Conservation (phyloP, 495 filamentous ascomycete genomes). For the Beverwykella pulmonaria region DNA sequence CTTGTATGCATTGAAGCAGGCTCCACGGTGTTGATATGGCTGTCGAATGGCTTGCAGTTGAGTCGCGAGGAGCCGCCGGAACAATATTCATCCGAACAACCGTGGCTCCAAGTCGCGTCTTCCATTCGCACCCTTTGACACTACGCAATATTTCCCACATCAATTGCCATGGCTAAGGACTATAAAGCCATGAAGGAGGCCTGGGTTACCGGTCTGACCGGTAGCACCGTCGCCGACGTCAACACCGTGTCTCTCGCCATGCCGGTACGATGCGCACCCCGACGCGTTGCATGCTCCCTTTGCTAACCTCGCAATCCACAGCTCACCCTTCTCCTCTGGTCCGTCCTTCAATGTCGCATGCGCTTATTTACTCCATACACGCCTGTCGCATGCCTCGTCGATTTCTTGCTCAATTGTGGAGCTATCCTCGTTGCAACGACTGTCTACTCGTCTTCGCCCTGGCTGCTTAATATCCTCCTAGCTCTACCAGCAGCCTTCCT, state of each 20-base stretch:
- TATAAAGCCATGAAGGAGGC: slow-evolving; percentile 93
- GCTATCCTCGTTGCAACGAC: slow-evolving; percentile 83
- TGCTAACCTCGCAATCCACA: slow-evolving; percentile 44
- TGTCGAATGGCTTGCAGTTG: too few relatives aligned
- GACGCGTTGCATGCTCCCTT: slow-evolving; percentile 7
- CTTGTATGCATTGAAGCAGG: not conserved
- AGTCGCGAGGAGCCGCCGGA: too few relatives aligned
- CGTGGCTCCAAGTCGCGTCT: not conserved
- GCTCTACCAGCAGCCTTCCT: slow-evolving; percentile 68
- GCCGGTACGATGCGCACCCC: slow-evolving; percentile 59
- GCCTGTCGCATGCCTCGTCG: slow-evolving; percentile 65
- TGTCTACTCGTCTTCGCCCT: slow-evolving; percentile 74
- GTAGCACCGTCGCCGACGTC: slow-evolving; percentile 82
- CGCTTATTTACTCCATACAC: slow-evolving; percentile 80
- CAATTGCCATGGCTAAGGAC: slow-evolving; percentile 41
- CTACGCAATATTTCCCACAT: not conserved
- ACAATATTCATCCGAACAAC: not conserved
- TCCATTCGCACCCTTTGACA: not conserved
- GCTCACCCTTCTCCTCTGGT: slow-evolving; percentile 85
- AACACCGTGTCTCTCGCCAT: slow-evolving; percentile 81
- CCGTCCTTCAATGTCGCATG: slow-evolving; percentile 82
- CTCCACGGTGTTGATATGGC: too few relatives aligned
- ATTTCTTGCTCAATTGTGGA: slow-evolving; percentile 84
- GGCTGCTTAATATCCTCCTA: slow-evolving; percentile 76
- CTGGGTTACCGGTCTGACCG: slow-evolving; percentile 91